phyloP scores from a whole-genome alignment of 495 filamentous ascomycete genomes.

The Penicillium canescens region DNA sequence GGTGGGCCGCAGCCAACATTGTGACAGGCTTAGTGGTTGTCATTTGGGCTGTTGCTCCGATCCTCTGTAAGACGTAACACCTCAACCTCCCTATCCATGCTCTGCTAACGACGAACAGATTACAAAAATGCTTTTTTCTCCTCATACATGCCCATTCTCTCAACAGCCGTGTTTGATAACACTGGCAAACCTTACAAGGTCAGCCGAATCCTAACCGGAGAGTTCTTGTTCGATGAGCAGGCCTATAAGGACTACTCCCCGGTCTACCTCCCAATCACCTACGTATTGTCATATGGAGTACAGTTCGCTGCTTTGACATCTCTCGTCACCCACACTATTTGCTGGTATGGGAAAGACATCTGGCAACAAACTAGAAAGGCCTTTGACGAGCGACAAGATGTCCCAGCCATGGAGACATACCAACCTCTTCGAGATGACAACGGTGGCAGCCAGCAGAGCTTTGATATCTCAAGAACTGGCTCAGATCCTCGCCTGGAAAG shows the following conservation, averaged over 20 bases:
- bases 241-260: slow-evolving; percentile 78
- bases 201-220: slow-evolving; percentile 68
- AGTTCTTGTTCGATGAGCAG: slow-evolving; percentile 71
- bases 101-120: slow-evolving; percentile 34
- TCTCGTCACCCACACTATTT: slow-evolving; percentile 28
- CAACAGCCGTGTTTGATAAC: slow-evolving; percentile 75
- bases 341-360: slow-evolving; percentile 33
- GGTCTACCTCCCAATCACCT: slow-evolving; percentile 81
- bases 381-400: slow-evolving; percentile 23
- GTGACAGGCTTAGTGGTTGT: slow-evolving; percentile 76
- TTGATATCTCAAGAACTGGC: slow-evolving; percentile 8
- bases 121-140: slow-evolving; percentile 77
- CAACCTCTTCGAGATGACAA: slow-evolving; percentile 18
- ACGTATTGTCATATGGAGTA: slow-evolving; percentile 76
- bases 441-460: slow-evolving; percentile 7
- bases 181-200: slow-evolving; percentile 77
- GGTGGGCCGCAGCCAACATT: slow-evolving; percentile 88
- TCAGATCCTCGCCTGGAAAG: slow-evolving; percentile 21
- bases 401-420: slow-evolving; percentile 24
- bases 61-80: slow-evolving; percentile 43
- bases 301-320: slow-evolving; percentile 81
- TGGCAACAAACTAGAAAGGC: slow-evolving; percentile 29
- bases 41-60: slow-evolving; percentile 80
- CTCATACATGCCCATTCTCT: slow-evolving; percentile 76
- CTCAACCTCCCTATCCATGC: background rate